These are phyloP conservation scores for Colletotrichum sp. DNA, from an alignment of 2,329 filamentous ascomycete species.

Conservation along the genomic window DNA sequence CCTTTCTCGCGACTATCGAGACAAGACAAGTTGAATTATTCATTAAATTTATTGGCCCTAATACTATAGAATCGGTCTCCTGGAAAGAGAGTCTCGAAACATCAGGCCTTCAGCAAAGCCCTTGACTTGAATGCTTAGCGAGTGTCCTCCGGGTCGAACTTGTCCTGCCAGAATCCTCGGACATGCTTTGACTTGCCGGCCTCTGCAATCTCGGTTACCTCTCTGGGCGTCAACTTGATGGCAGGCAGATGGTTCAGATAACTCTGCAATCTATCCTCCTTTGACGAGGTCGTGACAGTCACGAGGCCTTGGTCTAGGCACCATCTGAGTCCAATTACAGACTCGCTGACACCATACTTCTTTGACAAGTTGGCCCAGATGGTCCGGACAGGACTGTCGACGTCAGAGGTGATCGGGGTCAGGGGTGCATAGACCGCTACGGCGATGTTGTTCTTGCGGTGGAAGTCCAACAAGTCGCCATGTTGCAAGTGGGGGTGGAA, in stretches of 20 bases:
- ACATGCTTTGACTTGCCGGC: conserved; percentile 65
- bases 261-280: conserved; percentile 60
- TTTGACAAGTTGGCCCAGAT: conserved; percentile 54
- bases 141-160: conserved; percentile 57
- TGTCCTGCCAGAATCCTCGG: conserved; percentile 61
- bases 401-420: conserved; percentile 51
- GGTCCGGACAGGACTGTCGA: conserved; percentile 57
- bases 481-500: conserved; percentile 79
- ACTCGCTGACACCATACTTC: conserved; percentile 63
- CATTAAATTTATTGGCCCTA: not conserved
- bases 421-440: conserved; percentile 62
- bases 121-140: conserved; percentile 32
- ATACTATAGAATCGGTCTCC: not conserved
- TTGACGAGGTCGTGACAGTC: conserved; percentile 64
- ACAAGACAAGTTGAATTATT: not conserved
- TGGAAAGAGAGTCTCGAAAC: not conserved
- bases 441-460: conserved; percentile 61
- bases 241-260: conserved; percentile 54
- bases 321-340: conserved; percentile 65
- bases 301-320: conserved; percentile 63
- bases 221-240: conserved; percentile 65
- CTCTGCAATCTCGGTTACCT: conserved; percentile 61
- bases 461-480: conserved; percentile 61
- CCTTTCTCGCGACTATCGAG: not conserved
- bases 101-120: not conserved